These are phyloP conservation scores for Trichoderma sp. DNA, from an alignment of 2,329 filamentous ascomycete genomes.

Conservation along the genomic window DNA sequence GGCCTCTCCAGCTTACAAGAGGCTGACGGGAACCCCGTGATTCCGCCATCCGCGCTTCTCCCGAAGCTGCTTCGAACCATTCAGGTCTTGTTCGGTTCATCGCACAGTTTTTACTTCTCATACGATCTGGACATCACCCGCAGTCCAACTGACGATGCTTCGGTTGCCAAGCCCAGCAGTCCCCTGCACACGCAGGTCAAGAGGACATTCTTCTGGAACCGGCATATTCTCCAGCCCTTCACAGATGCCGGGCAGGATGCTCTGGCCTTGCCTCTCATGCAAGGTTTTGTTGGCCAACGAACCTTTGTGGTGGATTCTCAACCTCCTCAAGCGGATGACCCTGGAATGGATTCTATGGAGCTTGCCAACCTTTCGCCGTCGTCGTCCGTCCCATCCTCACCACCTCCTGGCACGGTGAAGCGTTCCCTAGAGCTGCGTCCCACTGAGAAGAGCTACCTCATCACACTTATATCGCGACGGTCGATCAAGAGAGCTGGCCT, in stretches of 20 bases:
- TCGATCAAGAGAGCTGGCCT: slow-evolving; percentile 85
- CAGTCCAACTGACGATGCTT: slow-evolving; percentile 48
- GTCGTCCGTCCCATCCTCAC: slow-evolving; percentile 34
- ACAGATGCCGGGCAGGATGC: slow-evolving; percentile 70
- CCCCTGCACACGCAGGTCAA: slow-evolving; percentile 76
- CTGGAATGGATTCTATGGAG: slow-evolving; percentile 51
- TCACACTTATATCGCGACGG: slow-evolving; percentile 91
- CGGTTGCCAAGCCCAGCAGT: slow-evolving; percentile 32
- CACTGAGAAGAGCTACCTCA: slow-evolving; percentile 64
- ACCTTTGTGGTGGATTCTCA: slow-evolving; percentile 72
- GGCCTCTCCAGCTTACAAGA: slow-evolving; percentile 49
- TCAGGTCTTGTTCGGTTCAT: slow-evolving; percentile 79
- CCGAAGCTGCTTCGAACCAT: slow-evolving; percentile 85
- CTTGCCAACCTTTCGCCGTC: slow-evolving; percentile 45
- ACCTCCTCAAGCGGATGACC: slow-evolving; percentile 57
- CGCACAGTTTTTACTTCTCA: slow-evolving; percentile 88
- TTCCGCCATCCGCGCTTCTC: slow-evolving; percentile 56
- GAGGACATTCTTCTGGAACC: slow-evolving; percentile 88
- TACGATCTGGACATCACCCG: slow-evolving; percentile 93
- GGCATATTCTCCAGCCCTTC: slow-evolving; percentile 71
- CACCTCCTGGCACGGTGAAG: slow-evolving; percentile 34
- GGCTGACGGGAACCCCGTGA: slow-evolving; percentile 29
- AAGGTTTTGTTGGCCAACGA: slow-evolving; percentile 90
- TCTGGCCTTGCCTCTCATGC: slow-evolving; percentile 80
- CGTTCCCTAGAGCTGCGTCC: slow-evolving; percentile 47